phyloP scores from a whole-genome alignment of 2,329 filamentous ascomycete genomes.

The Graphiopsis chlorocephala region DNA sequence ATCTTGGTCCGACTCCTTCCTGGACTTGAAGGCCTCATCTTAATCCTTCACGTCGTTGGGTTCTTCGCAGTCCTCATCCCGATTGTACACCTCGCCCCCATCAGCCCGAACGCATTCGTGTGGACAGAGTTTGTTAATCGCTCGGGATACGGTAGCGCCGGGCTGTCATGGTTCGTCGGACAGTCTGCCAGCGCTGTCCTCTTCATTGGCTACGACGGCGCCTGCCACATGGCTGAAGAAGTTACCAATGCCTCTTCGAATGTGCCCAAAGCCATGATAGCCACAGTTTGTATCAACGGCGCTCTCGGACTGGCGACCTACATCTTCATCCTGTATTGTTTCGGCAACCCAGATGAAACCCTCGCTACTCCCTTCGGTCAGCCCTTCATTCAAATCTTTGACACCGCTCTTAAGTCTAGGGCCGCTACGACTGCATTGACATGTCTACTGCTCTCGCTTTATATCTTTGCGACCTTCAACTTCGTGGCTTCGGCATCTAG shows the following conservation, averaged over 20 bases:
- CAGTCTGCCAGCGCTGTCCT: neutral
- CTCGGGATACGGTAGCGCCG: slow-evolving; percentile 11
- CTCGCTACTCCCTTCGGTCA: slow-evolving; percentile 38
- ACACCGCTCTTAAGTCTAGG: slow-evolving; percentile 36
- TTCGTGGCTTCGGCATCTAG: slow-evolving; percentile 34
- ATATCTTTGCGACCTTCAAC: slow-evolving; percentile 28
- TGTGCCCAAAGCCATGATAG: slow-evolving; percentile 29
- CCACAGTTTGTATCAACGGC: slow-evolving; percentile 43
- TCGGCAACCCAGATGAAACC: slow-evolving; percentile 36
- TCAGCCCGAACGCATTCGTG: neutral
- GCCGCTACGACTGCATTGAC: slow-evolving; percentile 39
- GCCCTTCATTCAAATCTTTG: slow-evolving; percentile 45
- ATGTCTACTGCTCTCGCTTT: slow-evolving; percentile 42
- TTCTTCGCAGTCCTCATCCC: slow-evolving; percentile 10
- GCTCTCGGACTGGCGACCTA: slow-evolving; percentile 36
- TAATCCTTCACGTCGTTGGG: slow-evolving; percentile 5
- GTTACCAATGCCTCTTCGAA: slow-evolving; percentile 17
- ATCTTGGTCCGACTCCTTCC: slow-evolving; percentile 12
- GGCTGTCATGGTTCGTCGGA: slow-evolving; percentile 17
- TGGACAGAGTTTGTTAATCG: slow-evolving; percentile 8
- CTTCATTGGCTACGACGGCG: slow-evolving; percentile 18
- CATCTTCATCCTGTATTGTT: slow-evolving; percentile 39
- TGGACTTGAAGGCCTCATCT: slow-evolving; percentile 35
- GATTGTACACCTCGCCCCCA: slow-evolving; percentile 14
- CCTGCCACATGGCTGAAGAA: slow-evolving; percentile 21